phyloP scores from a whole-genome alignment of 2,329 filamentous ascomycete genomes.

The Aspergillus hortae region DNA sequence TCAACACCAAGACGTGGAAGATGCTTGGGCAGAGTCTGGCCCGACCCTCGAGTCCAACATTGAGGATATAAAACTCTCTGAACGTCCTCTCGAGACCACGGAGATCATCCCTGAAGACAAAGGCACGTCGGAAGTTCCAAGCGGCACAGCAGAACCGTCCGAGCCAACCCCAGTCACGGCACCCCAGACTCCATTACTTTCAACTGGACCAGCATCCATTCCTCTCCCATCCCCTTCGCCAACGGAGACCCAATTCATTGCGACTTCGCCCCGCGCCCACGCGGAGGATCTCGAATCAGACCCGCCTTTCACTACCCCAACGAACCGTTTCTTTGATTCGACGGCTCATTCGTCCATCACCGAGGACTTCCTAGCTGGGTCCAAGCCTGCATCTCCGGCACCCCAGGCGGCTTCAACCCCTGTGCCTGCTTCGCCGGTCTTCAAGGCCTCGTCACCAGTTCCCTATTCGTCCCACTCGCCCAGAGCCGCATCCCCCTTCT shows the following conservation, averaged over 20 bases:
- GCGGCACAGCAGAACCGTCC: slow-evolving; percentile 7
- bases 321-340: slow-evolving; percentile 9
- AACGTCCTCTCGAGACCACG: slow-evolving; percentile 7
- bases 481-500: background rate
- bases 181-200: slow-evolving; percentile 21
- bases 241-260: slow-evolving; percentile 27
- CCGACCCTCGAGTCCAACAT: slow-evolving; percentile 10
- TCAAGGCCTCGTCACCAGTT: slow-evolving; percentile 13
- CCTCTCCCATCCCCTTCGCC: slow-evolving; percentile 30
- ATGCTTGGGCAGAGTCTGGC: slow-evolving; percentile 15
- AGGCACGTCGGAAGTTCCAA: slow-evolving; percentile 6
- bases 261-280: slow-evolving; percentile 20
- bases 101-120: slow-evolving; percentile 10
- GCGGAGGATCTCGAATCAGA: slow-evolving; percentile 9
- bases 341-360: slow-evolving; percentile 5
- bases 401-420: slow-evolving; percentile 3
- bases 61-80: slow-evolving; percentile 11
- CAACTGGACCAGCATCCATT: slow-evolving; percentile 17
- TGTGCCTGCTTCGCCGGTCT: background rate
- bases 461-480: slow-evolving; percentile 2
- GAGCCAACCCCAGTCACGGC: slow-evolving; percentile 20
- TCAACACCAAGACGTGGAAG: slow-evolving; percentile 18
- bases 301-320: slow-evolving; percentile 12
- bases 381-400: slow-evolving; percentile 15
- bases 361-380: slow-evolving; percentile 10